Conservation (phyloP, 768 basidiomycete species). For the Phylloporus arenicola region DNA sequence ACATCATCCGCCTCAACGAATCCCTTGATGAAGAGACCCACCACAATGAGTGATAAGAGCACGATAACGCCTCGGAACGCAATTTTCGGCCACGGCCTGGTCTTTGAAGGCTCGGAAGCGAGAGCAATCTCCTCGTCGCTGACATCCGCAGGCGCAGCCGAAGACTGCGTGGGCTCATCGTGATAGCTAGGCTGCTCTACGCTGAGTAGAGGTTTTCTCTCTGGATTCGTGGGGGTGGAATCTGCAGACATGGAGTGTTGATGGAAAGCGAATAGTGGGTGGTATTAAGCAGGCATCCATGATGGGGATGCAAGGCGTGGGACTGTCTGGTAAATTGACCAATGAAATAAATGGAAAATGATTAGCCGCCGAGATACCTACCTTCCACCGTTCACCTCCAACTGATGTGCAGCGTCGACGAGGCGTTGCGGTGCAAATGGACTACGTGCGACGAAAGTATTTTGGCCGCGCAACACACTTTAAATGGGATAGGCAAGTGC, state of each 20-base stretch:
- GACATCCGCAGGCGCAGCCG: neutral
- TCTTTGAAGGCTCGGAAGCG: slow-evolving; percentile 1
- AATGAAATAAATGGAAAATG: neutral
- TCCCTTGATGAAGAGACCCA: slow-evolving; percentile 60
- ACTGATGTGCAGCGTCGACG: neutral
- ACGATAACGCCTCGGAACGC: slow-evolving; percentile 31
- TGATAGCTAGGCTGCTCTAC: slow-evolving; percentile 14
- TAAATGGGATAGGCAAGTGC: neutral
- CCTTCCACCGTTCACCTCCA: neutral
- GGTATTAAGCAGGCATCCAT: neutral
- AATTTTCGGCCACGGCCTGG: slow-evolving; percentile 11
- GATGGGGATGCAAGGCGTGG: neutral
- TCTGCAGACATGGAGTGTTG: slow-evolving; percentile 16
- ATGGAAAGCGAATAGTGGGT: slow-evolving; percentile 4
- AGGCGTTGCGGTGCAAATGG: too few relatives aligned
- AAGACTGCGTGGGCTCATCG: slow-evolving; percentile 1
- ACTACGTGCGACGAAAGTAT: neutral
- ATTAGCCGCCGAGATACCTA: neutral
- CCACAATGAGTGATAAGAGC: slow-evolving; percentile 32
- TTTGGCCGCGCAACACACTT: neutral
- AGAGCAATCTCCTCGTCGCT: slow-evolving; percentile 18
- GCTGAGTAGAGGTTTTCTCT: slow-evolving; percentile 23
- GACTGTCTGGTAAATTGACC: neutral
- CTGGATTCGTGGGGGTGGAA: slow-evolving; percentile 4
- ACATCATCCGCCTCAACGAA: slow-evolving; percentile 65